Base-by-base conservation (phyloP, 2,329 filamentous ascomycete species). In the Aspergillus alliaceus region DNA sequence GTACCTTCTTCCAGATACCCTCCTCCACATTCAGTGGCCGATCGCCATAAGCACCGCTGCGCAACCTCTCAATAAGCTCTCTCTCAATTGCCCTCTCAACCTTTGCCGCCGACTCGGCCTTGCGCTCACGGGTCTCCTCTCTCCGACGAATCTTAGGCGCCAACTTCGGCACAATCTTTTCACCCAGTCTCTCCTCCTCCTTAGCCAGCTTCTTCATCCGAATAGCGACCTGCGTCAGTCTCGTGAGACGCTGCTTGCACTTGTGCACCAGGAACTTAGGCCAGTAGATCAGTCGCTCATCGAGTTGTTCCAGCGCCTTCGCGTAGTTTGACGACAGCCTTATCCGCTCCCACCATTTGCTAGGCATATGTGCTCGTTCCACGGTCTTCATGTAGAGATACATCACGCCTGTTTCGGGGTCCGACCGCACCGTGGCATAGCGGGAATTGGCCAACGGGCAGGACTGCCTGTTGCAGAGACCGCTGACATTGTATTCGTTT, bases 371-470 rank as follows among this genome's bases (percentile, higher is more conserved):
- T 12, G 89, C 84, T 60, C 95, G 90, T 80, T 96, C 92, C 65
- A 93, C 86, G 4, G 91, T 95, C 81, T 97, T 98, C 84, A 96
- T 96, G 83, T 96, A 98, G 56, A 98, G 87, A 79, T 97, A 98
- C 61, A 98, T 84, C 8, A 86, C 86, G 61, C 90, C 90, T 53
- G 90, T 93, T 59, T 87, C 79, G 7, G 92, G 89, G 69, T 96
- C 87, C 53, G 90, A 86, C 64, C 93, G 89, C 59, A 98, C 87
- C 8, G 93, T 98, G 59, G 93, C 93, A 82, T 98, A 97, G 59
- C 92, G 86, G 37, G 88, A 90, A 79, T 96, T 97, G 65, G 93
- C 91, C 56, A 96, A 86, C 2, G 93, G 92, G 73, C 93, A 96
- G 53, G 90, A 91, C 75, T 96, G 91, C 57, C 91, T 84, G 72